Conservation (phyloP, 2,329 filamentous ascomycete species). For the Aureobasidium sp. region DNA sequence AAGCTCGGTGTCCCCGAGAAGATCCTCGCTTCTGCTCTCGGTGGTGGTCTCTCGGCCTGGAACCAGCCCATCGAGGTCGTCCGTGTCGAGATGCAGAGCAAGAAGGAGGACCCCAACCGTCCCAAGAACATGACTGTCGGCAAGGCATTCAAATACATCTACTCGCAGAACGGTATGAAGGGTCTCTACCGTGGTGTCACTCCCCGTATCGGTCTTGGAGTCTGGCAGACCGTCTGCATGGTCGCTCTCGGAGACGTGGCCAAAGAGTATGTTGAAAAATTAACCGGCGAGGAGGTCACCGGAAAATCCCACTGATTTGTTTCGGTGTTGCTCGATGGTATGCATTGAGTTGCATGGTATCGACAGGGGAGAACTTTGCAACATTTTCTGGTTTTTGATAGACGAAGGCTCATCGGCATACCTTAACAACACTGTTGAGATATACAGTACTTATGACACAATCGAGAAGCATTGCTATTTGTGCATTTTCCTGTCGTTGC, state of each 20-base stretch:
- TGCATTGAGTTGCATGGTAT: not conserved
- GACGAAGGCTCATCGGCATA: not conserved
- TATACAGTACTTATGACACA: not conserved
- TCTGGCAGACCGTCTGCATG: constrained; percentile 99
- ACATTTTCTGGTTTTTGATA: not conserved
- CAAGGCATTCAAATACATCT: constrained; percentile 78
- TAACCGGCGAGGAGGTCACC: constrained; percentile 58
- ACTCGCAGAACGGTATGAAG: constrained; percentile 76
- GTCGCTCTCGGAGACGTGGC: constrained; percentile 88
- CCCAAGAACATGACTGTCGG: constrained; percentile 98
- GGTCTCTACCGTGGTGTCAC: constrained; percentile 94
- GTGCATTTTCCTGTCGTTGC: not conserved
- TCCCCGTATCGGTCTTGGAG: constrained; percentile 85
- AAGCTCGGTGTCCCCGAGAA: constrained; percentile 79
- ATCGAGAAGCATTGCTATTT: not conserved
- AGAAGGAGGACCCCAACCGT: constrained; percentile 93
- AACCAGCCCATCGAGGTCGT: constrained; percentile 99
- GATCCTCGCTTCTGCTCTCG: constrained; percentile 75
- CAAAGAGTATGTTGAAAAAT: constrained; percentile 59
- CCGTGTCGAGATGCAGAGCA: constrained; percentile 99
- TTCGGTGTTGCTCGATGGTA: too few relatives aligned
- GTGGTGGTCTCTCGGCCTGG: constrained; percentile 94
- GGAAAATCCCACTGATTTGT: constrained; percentile 45
- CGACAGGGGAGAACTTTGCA: not conserved
- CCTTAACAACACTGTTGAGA: not conserved